phyloP scores from a whole-genome alignment of 352 stramenopile species.

The Globisporangium splendens region DNA sequence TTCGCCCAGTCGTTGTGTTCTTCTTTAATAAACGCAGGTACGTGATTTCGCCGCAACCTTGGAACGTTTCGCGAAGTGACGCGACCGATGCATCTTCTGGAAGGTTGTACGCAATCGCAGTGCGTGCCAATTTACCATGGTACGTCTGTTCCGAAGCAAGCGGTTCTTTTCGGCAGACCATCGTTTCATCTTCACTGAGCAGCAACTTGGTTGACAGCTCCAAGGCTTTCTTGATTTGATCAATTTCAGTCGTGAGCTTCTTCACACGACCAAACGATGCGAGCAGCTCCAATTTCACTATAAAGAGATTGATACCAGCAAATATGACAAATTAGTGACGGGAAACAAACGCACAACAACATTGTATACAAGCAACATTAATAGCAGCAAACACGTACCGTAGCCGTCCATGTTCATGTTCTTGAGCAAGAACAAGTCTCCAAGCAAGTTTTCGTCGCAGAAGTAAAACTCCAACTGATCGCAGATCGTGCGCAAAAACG shows the following conservation, averaged over 20 bases:
- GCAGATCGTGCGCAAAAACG: constrained; percentile 83
- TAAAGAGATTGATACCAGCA: constrained; percentile 5
- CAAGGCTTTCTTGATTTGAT: constrained; percentile 77
- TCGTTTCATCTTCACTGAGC: constrained; percentile 76
- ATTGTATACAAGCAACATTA: not conserved
- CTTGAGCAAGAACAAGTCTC: constrained; percentile 83
- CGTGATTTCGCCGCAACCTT: constrained; percentile 78
- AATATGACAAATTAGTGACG: constrained; percentile 4
- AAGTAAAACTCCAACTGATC: constrained; percentile 89
- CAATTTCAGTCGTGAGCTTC: constrained; percentile 82
- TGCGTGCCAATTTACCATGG: constrained; percentile 81
- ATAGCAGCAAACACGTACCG: constrained; percentile 26
- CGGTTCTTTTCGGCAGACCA: constrained; percentile 86
- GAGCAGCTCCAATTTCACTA: constrained; percentile 81
- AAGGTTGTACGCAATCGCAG: constrained; percentile 85
- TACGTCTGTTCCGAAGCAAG: constrained; percentile 79
- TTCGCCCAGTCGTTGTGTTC: constrained; percentile 83
- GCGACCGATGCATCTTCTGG: constrained; percentile 83
- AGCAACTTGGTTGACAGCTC: constrained; percentile 84
- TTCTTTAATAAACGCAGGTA: constrained; percentile 88
- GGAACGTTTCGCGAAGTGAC: constrained; percentile 81
- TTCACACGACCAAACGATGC: constrained; percentile 84
- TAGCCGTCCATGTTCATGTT: constrained; percentile 90
- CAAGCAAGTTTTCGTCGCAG: constrained; percentile 84
- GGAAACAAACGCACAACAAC: not conserved